These are phyloP conservation scores for Apiotrichum gracile DNA, from an alignment of 1,284 basidiomycete species.

Conservation along the genomic window DNA sequence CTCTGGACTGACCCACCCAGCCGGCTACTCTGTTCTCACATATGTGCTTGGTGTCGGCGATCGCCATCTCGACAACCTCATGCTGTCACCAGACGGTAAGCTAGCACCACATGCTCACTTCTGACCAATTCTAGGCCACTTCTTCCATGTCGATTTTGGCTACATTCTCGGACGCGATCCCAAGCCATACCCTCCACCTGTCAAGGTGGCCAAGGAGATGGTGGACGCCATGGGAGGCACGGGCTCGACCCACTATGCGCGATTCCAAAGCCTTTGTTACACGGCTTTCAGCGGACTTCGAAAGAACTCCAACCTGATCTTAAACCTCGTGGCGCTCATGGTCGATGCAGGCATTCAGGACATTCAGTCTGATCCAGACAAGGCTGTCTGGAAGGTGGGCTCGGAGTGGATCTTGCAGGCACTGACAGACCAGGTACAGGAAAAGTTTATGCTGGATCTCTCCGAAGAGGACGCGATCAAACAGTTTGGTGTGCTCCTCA, in stretches of 20 bases:
- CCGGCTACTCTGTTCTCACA: constrained; percentile 96
- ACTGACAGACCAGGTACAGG: constrained; percentile 63
- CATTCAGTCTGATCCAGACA: constrained; percentile 70
- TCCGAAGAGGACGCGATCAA: constrained; percentile 96
- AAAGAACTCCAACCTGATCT: constrained; percentile 95
- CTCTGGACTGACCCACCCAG: constrained; percentile 48
- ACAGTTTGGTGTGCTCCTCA: constrained; percentile 87
- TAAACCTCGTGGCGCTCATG: constrained; percentile 96
- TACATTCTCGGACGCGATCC: constrained; percentile 98
- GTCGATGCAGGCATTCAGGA: constrained; percentile 97
- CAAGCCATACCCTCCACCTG: constrained; percentile 94
- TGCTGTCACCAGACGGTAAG: constrained; percentile 83
- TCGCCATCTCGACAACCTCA: constrained; percentile 91
- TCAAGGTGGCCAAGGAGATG: constrained; percentile 99
- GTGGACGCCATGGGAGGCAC: constrained; percentile 98
- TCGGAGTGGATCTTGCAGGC: constrained; percentile 37
- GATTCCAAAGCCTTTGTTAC: constrained; percentile 94
- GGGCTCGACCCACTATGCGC: constrained; percentile 81
- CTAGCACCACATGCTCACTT: no score
- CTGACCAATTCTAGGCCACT: no score
- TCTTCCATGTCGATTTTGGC: constrained; percentile 96
- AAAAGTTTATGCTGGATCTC: constrained; percentile 91
- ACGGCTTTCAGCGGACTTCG: constrained; percentile 92
- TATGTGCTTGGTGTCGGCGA: constrained; percentile 96
- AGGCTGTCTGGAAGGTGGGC: constrained; percentile 55